Conservation (phyloP, 2,329 filamentous ascomycete species). For the Aspergillus versicolor region DNA sequence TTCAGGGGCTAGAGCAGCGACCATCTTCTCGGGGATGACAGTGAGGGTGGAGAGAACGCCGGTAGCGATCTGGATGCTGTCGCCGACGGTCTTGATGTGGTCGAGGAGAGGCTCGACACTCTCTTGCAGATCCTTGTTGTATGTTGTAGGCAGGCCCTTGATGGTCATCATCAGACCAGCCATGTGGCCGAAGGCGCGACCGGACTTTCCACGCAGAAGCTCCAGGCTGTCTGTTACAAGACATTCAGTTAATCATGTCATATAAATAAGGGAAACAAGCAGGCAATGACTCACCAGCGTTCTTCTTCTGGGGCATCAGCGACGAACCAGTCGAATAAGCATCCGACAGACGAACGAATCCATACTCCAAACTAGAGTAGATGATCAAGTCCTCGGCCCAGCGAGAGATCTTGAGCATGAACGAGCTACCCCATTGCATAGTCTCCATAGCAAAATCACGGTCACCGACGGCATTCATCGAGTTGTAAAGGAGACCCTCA, state of each 20-base stretch:
- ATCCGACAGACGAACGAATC: conserved; percentile 73
- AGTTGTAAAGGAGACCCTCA: conserved; percentile 71
- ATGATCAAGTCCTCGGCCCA: conserved; percentile 87
- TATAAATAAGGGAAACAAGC: background rate
- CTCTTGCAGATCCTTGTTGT: conserved; percentile 93
- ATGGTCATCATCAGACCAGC: conserved; percentile 74
- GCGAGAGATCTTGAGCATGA: conserved; percentile 77
- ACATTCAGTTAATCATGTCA: background rate
- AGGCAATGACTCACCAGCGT: conserved; percentile 41
- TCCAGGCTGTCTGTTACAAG: conserved; percentile 62
- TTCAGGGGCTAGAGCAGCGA: conserved; percentile 72
- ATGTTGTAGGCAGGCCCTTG: conserved; percentile 75
- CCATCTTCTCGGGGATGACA: conserved; percentile 72
- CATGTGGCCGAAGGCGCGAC: conserved; percentile 77
- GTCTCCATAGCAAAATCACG: conserved; percentile 81
- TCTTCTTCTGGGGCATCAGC: conserved; percentile 84
- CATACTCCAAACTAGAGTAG: conserved; percentile 74
- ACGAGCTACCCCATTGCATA: conserved; percentile 73
- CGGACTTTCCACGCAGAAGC: conserved; percentile 74
- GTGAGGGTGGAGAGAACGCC: conserved; percentile 74
- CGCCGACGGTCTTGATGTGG: conserved; percentile 74
- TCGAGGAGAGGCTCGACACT: conserved; percentile 83
- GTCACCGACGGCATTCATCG: conserved; percentile 72
- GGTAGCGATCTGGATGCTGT: conserved; percentile 79
- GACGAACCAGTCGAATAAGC: conserved; percentile 76